phyloP scores from a whole-genome alignment of 345 rosid genomes.

The Citrus trifoliata region DNA sequence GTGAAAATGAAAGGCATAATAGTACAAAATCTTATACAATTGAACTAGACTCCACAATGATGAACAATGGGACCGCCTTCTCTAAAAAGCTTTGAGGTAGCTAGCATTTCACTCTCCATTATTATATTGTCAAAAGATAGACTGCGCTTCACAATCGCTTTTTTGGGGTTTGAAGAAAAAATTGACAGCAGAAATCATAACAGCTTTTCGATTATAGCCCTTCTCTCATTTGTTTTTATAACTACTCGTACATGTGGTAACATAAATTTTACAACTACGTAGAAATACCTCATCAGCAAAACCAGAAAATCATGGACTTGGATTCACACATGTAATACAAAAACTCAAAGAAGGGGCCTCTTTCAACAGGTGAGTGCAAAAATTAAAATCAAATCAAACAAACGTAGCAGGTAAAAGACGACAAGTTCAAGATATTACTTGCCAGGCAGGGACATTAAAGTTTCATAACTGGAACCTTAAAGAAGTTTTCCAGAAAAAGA shows the following conservation, averaged over 20 bases:
- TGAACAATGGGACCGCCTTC: conserved; percentile 33
- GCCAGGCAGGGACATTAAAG: neutral
- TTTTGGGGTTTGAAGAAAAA: conserved; percentile 10
- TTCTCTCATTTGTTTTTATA: neutral
- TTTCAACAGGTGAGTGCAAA: too few species aligned
- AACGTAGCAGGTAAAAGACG: neutral
- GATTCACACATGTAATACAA: neutral
- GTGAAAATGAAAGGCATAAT: conserved; percentile 35
- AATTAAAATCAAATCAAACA: neutral
- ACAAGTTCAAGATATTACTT: neutral
- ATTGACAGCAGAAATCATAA: neutral
- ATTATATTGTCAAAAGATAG: conserved; percentile 38
- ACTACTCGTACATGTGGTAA: neutral
- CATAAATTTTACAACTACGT: neutral
- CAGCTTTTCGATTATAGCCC: neutral
- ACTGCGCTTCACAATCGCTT: conserved; percentile 40
- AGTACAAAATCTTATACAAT: conserved; percentile 2
- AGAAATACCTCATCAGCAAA: neutral
- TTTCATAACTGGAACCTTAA: neutral
- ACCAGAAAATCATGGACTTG: neutral
- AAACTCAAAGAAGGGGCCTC: neutral
- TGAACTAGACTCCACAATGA: conserved; percentile 23
- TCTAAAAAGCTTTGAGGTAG: conserved; percentile 11
- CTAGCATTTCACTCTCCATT: conserved; percentile 23
- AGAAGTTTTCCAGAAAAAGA: neutral